Conservation (phyloP, 371 early-diverging fungal species). For the Mortierella sp. region DNA sequence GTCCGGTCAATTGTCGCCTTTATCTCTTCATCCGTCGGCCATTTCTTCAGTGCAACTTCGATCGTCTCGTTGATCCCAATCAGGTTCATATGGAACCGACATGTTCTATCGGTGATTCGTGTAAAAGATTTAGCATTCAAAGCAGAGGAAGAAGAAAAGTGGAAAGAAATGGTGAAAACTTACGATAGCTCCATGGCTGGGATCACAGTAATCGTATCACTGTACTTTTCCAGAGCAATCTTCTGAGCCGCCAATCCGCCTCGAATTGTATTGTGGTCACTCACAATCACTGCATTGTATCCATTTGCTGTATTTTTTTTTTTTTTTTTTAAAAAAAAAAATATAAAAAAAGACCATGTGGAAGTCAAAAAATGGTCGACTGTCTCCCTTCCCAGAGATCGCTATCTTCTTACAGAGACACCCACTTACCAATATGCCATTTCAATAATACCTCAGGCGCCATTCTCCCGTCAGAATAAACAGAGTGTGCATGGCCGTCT, state of each 20-base stretch:
- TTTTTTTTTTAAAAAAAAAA: too few relatives aligned
- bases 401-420: too few relatives aligned
- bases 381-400: too few relatives aligned
- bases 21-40: conserved; percentile 74
- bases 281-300: conserved; percentile 80
- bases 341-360: too few relatives aligned
- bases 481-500: conserved; percentile 79
- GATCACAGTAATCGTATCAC: conserved; percentile 71
- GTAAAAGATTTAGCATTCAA: conserved; percentile 1
- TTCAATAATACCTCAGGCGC: conserved; percentile 69
- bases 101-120: too few relatives aligned
- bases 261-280: conserved; percentile 78
- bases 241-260: conserved; percentile 74
- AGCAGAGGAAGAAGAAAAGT: neutral
- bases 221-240: conserved; percentile 64
- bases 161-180: conserved; percentile 10
- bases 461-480: conserved; percentile 75
- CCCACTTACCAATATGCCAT: conserved; percentile 67
- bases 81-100: conserved; percentile 83
- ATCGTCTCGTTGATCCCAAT: conserved; percentile 78
- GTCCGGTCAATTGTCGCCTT: conserved; percentile 66
- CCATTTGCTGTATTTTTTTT: conserved; percentile 65
- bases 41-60: conserved; percentile 59
- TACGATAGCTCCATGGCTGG: conserved; percentile 80
- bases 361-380: too few relatives aligned